A percentile compares a stretch with the other conserved stretches of the same genome.
phyloP scores from a whole-genome alignment of 495 filamentous ascomycete species.

The Tricharina praecox region DNA sequence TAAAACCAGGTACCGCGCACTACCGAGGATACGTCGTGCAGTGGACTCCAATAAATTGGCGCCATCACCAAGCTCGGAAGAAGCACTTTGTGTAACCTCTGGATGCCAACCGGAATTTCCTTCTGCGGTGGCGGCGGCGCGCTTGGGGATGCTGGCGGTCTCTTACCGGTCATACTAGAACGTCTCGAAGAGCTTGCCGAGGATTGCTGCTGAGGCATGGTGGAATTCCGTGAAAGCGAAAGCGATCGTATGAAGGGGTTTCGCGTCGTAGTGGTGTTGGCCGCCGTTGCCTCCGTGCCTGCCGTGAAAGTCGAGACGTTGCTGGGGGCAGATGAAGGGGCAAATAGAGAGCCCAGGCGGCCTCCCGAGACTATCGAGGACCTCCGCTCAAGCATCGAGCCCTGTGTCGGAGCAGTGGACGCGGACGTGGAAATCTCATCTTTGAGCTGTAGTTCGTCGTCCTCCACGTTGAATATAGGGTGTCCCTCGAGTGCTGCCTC shows the following conservation, averaged over 20 bases:
- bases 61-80: conserved; percentile 59
- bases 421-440: conserved; percentile 1
- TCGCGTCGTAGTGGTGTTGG: conserved; percentile 9
- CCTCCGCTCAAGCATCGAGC: not conserved
- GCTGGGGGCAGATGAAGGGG: not conserved
- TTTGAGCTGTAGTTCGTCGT: not conserved
- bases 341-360: not conserved
- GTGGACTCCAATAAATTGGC: conserved; percentile 95
- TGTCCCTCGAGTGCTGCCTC: not conserved
- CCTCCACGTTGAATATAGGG: not conserved
- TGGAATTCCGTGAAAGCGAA: conserved; percentile 10
- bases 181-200: conserved; percentile 10
- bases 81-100: conserved; percentile 47
- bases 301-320: conserved; percentile 1
- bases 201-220: conserved; percentile 7
- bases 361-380: not conserved
- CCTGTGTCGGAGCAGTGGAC: not conserved
- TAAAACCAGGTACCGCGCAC: conserved; percentile 94
- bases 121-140: conserved; percentile 13
- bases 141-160: conserved; percentile 11
- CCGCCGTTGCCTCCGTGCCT: not conserved
- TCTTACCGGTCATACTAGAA: conserved; percentile 11
- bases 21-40: conserved; percentile 73
- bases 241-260: conserved; percentile 22
- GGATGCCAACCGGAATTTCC: conserved; percentile 58